Percentiles rank a stretch among this genome's conserved stretches.
Evolutionary conservation across 768 basidiomycete species (phyloP).

Genomic region (Asterophora lycoperdoides): DNA sequence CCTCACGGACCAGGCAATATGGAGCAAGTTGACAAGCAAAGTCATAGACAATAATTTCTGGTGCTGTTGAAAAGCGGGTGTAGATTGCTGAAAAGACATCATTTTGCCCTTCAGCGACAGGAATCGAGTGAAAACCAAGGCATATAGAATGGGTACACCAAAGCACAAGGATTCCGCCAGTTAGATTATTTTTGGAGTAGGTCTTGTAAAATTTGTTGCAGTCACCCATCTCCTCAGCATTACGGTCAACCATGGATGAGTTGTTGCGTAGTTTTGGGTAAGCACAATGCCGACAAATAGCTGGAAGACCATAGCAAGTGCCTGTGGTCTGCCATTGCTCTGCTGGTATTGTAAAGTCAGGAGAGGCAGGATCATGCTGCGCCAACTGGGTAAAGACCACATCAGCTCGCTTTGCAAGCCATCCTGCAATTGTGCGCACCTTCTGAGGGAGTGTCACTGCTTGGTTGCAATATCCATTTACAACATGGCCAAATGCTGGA

Average conservation of each 20-base stretch:
- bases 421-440: not conserved
- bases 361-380: not conserved
- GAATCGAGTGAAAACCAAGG: conserved; percentile 35
- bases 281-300: not conserved
- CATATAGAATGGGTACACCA: conserved; percentile 32
- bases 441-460: not conserved
- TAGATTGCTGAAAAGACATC: conserved; percentile 37
- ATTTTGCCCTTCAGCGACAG: conserved; percentile 31
- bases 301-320: conserved; percentile 3
- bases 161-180: conserved; percentile 26
- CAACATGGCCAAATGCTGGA: conserved; percentile 1
- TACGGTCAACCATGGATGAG: not conserved
- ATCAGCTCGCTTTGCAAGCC: not conserved
- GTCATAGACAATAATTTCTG: conserved; percentile 5
- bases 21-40: conserved; percentile 12
- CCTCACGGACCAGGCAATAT: conserved; percentile 16
- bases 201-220: conserved; percentile 4
- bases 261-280: not conserved
- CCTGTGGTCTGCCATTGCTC: not conserved
- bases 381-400: not conserved
- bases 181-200: conserved; percentile 10
- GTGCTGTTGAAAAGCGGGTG: conserved; percentile 25
- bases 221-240: conserved; percentile 6
- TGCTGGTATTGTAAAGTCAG: not conserved
- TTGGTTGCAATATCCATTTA: not conserved